Evolutionary conservation across 805 yeast species (phyloP).

Genomic region (Ogataea trehaloabstinens): DNA sequence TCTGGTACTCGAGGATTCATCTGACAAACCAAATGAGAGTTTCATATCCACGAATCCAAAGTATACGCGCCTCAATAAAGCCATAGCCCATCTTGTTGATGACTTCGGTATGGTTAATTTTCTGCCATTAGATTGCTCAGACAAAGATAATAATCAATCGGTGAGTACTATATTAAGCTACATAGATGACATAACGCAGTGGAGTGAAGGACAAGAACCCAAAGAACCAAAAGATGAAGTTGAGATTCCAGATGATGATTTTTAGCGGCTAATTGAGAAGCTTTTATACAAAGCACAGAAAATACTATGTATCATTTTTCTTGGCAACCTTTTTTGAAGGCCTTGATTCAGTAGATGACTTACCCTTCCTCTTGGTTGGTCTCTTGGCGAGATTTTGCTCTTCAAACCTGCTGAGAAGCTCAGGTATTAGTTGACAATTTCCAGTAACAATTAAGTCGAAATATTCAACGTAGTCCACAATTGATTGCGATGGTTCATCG

Average conservation of each 20-base stretch:
- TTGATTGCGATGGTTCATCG: conserved; percentile 51
- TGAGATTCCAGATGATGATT: conserved; percentile 57
- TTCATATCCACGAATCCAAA: conserved; percentile 42
- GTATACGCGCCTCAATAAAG: conserved; percentile 67
- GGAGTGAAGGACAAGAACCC: conserved; percentile 96
- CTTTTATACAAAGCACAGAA: too few relatives aligned
- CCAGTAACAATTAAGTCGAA: conserved; percentile 62
- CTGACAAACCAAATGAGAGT: conserved; percentile 22
- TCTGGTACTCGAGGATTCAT: conserved; percentile 52
- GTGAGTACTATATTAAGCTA: conserved; percentile 83
- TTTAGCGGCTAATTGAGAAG: too few relatives aligned
- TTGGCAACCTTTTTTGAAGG: too few relatives aligned
- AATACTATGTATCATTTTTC: too few relatives aligned
- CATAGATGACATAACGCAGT: conserved; percentile 95
- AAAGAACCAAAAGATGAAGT: conserved; percentile 86
- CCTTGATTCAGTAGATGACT: background rate
- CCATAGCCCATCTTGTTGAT: conserved; percentile 88
- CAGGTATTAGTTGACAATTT: conserved; percentile 60
- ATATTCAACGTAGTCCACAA: conserved; percentile 47
- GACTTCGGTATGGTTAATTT: conserved; percentile 99
- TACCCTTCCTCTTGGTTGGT: background rate
- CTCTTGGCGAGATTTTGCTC: conserved; percentile 1
- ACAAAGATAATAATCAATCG: conserved; percentile 61
- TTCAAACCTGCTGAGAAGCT: conserved; percentile 25
- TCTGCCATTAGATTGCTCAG: conserved; percentile 73